A percentile compares a stretch with the other conserved stretches of the same genome.
phyloP scores from a whole-genome alignment of 2,329 filamentous ascomycete species.

The Daldinia sp. region DNA sequence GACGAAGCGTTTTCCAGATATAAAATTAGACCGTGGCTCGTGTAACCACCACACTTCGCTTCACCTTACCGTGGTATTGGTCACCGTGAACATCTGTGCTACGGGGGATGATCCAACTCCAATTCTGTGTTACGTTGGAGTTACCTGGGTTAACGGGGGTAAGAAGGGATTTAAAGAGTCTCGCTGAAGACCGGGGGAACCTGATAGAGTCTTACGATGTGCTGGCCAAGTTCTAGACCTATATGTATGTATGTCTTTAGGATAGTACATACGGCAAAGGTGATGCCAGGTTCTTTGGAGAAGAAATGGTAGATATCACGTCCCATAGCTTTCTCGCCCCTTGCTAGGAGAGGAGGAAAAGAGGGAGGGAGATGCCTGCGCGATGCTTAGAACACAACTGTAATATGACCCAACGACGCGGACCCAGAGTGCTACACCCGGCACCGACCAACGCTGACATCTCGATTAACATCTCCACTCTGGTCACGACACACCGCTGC shows the following conservation, averaged over 20 bases:
- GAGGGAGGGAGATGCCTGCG: conserved; percentile 3
- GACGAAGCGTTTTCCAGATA: conserved; percentile 22
- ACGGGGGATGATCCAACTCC: conserved; percentile 42
- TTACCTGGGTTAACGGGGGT: conserved; percentile 37
- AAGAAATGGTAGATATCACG: conserved; percentile 2
- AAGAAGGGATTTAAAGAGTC: conserved; percentile 19
- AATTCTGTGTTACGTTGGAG: conserved; percentile 40
- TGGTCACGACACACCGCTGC: conserved; percentile 20
- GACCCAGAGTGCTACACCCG: background rate
- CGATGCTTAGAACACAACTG: conserved; percentile 6
- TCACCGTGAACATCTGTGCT: conserved; percentile 32
- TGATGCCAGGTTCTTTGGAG: background rate
- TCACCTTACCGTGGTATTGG: conserved; percentile 42
- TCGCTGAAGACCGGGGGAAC: conserved; percentile 18
- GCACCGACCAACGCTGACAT: conserved; percentile 14
- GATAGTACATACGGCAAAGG: conserved; percentile 20
- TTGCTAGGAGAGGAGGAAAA: background rate
- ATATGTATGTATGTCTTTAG: conserved; percentile 12
- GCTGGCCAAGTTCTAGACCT: conserved; percentile 23
- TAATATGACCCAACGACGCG: conserved; percentile 14
- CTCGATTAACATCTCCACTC: conserved; percentile 13
- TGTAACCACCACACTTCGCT: conserved; percentile 41
- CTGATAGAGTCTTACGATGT: conserved; percentile 17
- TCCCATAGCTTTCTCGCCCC: conserved; percentile 7
- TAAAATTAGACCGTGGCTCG: conserved; percentile 37